These are phyloP conservation scores for Symbiodinium pilosum DNA, from an alignment of 73 alveolate genomes.

Conservation along the genomic window DNA sequence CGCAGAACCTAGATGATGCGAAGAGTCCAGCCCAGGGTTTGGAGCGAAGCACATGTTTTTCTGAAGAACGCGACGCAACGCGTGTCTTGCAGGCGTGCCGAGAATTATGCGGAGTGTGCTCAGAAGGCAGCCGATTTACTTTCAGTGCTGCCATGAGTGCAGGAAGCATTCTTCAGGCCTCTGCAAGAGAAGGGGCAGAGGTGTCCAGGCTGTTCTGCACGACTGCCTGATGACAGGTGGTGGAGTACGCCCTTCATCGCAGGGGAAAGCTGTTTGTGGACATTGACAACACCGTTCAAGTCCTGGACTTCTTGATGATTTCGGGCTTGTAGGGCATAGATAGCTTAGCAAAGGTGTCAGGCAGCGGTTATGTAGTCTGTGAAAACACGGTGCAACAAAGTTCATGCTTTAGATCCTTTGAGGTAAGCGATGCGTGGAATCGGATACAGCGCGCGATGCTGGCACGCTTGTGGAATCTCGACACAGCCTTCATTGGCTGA, in stretches of 20 bases:
- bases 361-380: neutral
- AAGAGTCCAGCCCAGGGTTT: too few relatives aligned
- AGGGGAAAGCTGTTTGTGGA: constrained; percentile 70
- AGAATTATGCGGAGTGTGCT: constrained; percentile 71
- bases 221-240: constrained; percentile 34
- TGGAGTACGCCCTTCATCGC: constrained; percentile 61
- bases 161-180: neutral
- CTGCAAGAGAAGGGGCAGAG: neutral
- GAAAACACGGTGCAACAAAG: neutral
- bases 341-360: neutral
- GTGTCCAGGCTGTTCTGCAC: neutral
- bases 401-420: too few relatives aligned
- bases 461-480: too few relatives aligned
- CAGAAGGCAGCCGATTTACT: constrained; percentile 27
- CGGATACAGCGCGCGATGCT: constrained; percentile 19
- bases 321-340: too few relatives aligned
- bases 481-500: too few relatives aligned
- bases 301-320: neutral
- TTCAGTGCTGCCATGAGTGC: neutral
- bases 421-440: constrained; percentile 70
- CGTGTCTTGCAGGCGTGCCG: constrained; percentile 53
- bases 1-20: too few relatives aligned
- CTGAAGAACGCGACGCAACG: neutral
- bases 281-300: constrained; percentile 46
- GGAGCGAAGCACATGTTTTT: too few relatives aligned